Conservation (phyloP, 306 rosid species). For the Fragaria nilgerrensis region DNA sequence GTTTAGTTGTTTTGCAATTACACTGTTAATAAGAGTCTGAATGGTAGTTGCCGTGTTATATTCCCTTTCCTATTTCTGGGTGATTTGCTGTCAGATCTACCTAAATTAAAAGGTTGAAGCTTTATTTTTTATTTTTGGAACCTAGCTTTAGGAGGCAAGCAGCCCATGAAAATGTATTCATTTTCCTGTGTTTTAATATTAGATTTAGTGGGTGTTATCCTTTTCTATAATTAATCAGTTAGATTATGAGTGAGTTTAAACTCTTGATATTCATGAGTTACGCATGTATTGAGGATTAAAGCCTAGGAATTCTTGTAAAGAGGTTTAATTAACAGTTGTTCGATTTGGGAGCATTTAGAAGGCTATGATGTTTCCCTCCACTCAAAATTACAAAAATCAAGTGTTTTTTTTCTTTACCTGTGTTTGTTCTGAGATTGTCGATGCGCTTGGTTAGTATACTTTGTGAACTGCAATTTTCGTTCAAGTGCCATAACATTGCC, state of each 20-base stretch:
- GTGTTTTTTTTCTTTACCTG: not conserved
- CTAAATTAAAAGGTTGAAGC: not conserved
- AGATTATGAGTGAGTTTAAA: not conserved
- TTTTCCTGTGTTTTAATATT: not conserved
- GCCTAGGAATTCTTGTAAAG: not conserved
- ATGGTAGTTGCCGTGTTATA: not conserved
- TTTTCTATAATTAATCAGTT: no score
- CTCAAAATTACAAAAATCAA: not conserved
- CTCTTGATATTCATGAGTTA: not conserved
- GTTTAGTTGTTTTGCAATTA: not conserved
- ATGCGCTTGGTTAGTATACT: not conserved
- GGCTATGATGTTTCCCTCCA: not conserved
- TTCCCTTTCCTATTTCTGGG: not conserved
- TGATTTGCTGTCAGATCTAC: not conserved
- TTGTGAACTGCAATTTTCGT: not conserved
- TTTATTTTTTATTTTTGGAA: not conserved
- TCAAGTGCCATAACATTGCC: not conserved
- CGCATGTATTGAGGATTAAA: not conserved
- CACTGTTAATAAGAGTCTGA: no score
- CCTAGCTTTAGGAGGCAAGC: not conserved
- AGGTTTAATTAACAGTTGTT: not conserved
- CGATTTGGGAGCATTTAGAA: not conserved
- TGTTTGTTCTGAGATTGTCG: not conserved
- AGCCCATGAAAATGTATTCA: not conserved
- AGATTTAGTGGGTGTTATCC: not conserved